Conservation (phyloP, 352 stramenopile species). For the Phytophthora fragariae region DNA sequence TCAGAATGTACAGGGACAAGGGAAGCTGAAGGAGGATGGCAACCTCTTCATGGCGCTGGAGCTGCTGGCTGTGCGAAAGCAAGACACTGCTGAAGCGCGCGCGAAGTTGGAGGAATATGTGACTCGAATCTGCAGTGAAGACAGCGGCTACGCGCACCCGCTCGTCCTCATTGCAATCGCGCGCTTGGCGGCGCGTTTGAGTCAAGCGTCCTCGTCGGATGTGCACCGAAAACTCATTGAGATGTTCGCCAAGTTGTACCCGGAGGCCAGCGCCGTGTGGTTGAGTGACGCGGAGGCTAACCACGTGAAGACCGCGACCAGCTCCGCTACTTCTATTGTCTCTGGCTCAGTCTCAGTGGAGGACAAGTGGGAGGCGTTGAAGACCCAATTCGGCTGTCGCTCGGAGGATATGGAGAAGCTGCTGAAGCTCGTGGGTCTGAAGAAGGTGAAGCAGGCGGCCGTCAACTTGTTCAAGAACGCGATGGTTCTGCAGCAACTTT, state of each 20-base stretch:
- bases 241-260: conserved; percentile 64
- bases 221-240: conserved; percentile 48
- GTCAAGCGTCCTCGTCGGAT: conserved; percentile 17
- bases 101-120: conserved; percentile 55
- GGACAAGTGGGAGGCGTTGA: conserved; percentile 73
- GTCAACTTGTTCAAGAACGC: conserved; percentile 81
- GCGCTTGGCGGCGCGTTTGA: conserved; percentile 41
- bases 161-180: conserved; percentile 65
- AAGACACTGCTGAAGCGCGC: conserved; percentile 34
- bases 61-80: conserved; percentile 56
- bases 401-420: conserved; percentile 87
- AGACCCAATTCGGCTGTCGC: conserved; percentile 47
- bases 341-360: conserved; percentile 23
- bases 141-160: conserved; percentile 46
- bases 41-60: conserved; percentile 70
- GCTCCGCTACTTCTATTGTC: not conserved
- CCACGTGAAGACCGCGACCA: conserved; percentile 5
- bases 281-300: conserved; percentile 42
- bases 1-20: conserved; percentile 37
- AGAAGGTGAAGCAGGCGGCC: conserved; percentile 80
- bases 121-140: conserved; percentile 9
- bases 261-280: conserved; percentile 55
- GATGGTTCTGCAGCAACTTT: conserved; percentile 66
- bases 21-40: conserved; percentile 46
- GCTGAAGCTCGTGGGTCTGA: conserved; percentile 84